Evolutionary conservation across 148 eudicot genomes (phyloP), one percentile per base, ranked within the genome.

Genomic region (Tetragonia tetragonoides): DNA sequence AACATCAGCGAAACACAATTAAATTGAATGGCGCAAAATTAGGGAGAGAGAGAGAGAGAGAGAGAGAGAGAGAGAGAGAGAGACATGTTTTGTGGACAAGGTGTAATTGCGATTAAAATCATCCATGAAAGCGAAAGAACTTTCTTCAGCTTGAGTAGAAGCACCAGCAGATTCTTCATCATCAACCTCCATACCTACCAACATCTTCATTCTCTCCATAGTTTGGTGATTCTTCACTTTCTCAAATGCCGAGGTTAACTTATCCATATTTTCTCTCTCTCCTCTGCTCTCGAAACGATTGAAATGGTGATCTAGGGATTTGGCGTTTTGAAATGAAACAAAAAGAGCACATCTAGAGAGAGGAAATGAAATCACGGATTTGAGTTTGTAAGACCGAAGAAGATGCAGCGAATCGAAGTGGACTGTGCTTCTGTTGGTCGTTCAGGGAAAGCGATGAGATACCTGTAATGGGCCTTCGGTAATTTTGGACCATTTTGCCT

Each of bases 61-160:
- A n/a, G n/a, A n/a, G n/a, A n/a, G n/a, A n/a, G 7, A 68, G 41
- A 20, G 53, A 40, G 20, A 62, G 34, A 41, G 20, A 42, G 6
- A 10, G 53, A 91, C 98, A 96, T 95, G 99, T 72, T 87, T 90
- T 76, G 95, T 90, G 47, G 99, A 88, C 62, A 95, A 77, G 73
- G 94, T 83, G 77, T 97, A 95, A 57, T 90, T 90, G 61, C 94
- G 94, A 80, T 95, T 89, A 76, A 95, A 91, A 46, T 92, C 99
- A 3, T 93, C 99, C 74, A 87, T 81, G 81, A 90, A 86, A 78
- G 88, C 74, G 65, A 84, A 85, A 12, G 96, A 86, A 71, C 80
- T 77, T 17, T 90, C 91, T 60, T 89, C 88, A 42, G 84, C 77
- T 17, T 76, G 47, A 3, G 77, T 65, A 44, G 73, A 86, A 61